phyloP scores from a whole-genome alignment of 495 filamentous ascomycete genomes.

The Lindgomyces ingoldianus region DNA sequence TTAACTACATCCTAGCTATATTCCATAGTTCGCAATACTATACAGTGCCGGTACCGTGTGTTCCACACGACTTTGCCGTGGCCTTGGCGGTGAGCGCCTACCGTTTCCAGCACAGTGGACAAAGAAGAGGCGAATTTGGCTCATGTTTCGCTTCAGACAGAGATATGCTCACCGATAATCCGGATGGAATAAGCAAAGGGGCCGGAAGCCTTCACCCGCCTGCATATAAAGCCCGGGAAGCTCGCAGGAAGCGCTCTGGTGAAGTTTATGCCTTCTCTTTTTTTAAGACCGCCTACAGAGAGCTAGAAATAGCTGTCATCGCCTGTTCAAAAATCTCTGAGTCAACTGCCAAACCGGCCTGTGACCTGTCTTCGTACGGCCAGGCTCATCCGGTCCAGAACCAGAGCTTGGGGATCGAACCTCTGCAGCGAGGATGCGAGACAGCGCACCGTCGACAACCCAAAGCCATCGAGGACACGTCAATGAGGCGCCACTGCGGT shows the following conservation, averaged over 20 bases:
- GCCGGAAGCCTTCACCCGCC: neutral
- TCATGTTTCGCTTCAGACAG: neutral
- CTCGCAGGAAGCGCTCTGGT: no score
- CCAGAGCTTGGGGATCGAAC: neutral
- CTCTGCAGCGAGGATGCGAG: slow-evolving; percentile 13
- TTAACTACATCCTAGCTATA: no score
- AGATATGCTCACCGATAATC: neutral
- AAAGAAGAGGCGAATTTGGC: neutral
- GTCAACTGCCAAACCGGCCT: no score
- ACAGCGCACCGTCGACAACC: slow-evolving; percentile 4
- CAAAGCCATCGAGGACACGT: slow-evolving; percentile 8
- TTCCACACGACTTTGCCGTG: no score
- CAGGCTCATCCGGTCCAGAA: slow-evolving; percentile 2
- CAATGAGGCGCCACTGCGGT: slow-evolving; percentile 7
- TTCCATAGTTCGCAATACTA: no score
- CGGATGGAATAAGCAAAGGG: no score
- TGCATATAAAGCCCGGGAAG: neutral
- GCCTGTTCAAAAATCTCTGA: no score
- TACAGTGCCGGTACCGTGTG: no score
- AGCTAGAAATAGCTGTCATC: no score
- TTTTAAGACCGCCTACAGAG: neutral
- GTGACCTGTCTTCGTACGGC: neutral
- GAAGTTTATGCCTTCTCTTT: neutral
- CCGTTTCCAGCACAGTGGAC: no score
- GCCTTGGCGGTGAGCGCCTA: no score